Evolutionary conservation across 2,329 filamentous ascomycete species (phyloP).

Genomic region (Sporothrix luriei): DNA sequence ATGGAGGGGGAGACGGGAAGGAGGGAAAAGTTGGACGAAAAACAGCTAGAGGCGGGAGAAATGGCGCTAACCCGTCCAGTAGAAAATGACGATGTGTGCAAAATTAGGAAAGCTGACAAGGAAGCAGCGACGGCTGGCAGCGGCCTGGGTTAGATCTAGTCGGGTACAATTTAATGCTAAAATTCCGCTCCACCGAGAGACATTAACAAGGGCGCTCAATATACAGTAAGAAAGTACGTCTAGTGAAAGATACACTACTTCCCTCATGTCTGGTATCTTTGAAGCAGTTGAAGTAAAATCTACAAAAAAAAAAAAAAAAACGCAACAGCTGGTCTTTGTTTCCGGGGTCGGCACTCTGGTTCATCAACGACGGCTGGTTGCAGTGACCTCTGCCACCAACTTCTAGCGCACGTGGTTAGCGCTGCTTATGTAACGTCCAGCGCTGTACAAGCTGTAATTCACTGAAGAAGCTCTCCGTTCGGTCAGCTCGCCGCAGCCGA

Average conservation of each 20-base stretch:
- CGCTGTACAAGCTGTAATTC: background rate
- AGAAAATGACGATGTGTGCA: slow-evolving; percentile 31
- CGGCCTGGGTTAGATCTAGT: slow-evolving; percentile 9
- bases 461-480: background rate
- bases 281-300: background rate
- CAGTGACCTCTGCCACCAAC: background rate
- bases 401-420: slow-evolving; percentile 29
- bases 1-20: slow-evolving; percentile 21
- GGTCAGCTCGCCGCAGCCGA: background rate
- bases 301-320: background rate
- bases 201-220: background rate
- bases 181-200: background rate
- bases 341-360: no score
- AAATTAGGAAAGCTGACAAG: slow-evolving; percentile 22
- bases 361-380: slow-evolving; percentile 14
- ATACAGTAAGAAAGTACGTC: background rate
- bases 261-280: background rate
- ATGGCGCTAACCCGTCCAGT: slow-evolving; percentile 26
- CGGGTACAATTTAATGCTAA: background rate
- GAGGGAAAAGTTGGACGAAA: slow-evolving; percentile 28
- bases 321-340: no score
- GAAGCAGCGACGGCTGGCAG: slow-evolving; percentile 17
- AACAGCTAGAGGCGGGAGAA: slow-evolving; percentile 28
- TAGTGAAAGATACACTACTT: background rate
- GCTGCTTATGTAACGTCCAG: slow-evolving; percentile 26